Evolutionary conservation across 139 green algal species (phyloP), one percentile per base, ranked within the genome.

Genomic region (Chlamydomonas incerta): DNA sequence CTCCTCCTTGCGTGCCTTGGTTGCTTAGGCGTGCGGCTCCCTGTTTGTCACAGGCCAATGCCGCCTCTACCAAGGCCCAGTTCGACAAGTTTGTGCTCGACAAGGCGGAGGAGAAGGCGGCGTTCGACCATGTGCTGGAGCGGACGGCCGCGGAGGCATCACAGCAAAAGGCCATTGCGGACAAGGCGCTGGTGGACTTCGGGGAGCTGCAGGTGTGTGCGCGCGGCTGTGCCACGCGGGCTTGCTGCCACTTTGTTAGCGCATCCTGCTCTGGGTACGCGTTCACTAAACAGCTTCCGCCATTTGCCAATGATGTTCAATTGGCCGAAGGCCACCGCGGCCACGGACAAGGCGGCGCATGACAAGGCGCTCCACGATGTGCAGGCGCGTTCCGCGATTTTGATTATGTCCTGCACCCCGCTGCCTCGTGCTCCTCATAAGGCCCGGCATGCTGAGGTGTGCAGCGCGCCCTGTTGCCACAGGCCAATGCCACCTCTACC

Each of bases 121-220:
- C 31, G 2, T 81, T 81, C 11, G 55, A 81, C 21, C 29, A 17
- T n/a, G 33, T 66, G 2, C 47, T 79, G 47, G 47, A 52, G 55
- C 9, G 70, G 6, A 34, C 57, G 9, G 55, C 17, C 1, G 34
- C 31, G 33, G 55, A 37, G 1, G 58, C 55, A 8, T 63, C 73
- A 10, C 31, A 65, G 55, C 52, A 81, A 2, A 81, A 69, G 74
- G 74, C 74, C 18, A 20, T 69, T 26, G 55, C 57, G 23, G 74
- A 81, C 24, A 79, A 79, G 72, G 72, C 72, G 29, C 14, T 79
- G 47, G n/a, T 80, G 41, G 72, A 87, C 31, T 58, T 83, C 28
- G 63, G 28, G 26, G 63, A 69, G 63, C 11, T 47, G 29, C 47
- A 66, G 24, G 37, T 76, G 34, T 35, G 15, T 37, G 6, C 5